Evolutionary conservation across 106 monocot genomes (phyloP).

Genomic region (Platanthera guangdongensis): DNA sequence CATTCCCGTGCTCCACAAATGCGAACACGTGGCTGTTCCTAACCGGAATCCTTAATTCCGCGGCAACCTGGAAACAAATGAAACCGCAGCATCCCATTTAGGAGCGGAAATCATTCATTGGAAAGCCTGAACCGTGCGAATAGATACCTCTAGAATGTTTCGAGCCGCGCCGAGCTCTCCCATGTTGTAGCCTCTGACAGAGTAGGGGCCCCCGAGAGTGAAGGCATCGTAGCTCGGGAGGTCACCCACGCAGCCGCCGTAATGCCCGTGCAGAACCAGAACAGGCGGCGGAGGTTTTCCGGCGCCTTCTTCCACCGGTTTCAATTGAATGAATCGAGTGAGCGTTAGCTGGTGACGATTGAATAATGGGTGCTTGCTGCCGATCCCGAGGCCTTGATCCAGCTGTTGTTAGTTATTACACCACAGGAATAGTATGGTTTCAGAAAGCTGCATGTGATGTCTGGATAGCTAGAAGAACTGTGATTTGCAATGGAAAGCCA

Average conservation of each 20-base stretch:
- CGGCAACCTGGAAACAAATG: slow-evolving; percentile 47
- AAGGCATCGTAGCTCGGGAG: slow-evolving; percentile 95
- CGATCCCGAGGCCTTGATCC: slow-evolving; percentile 92
- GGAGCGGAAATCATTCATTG: background rate
- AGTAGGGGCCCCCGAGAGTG: slow-evolving; percentile 96
- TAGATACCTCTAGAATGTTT: slow-evolving; percentile 78
- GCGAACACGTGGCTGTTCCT: slow-evolving; percentile 61
- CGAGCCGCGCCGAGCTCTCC: slow-evolving; percentile 88
- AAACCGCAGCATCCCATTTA: background rate
- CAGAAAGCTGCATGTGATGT: too few relatives aligned
- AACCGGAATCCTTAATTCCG: slow-evolving; percentile 73
- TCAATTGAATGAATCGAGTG: slow-evolving; percentile 77
- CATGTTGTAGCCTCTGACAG: slow-evolving; percentile 93
- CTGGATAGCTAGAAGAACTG: background rate
- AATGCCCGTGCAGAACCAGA: slow-evolving; percentile 85
- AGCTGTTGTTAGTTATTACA: slow-evolving; percentile 29
- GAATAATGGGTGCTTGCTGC: slow-evolving; percentile 88
- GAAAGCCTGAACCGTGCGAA: background rate
- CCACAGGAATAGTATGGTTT: too few relatives aligned
- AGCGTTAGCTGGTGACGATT: slow-evolving; percentile 86
- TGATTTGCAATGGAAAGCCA: background rate
- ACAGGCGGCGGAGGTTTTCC: slow-evolving; percentile 79
- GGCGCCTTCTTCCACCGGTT: slow-evolving; percentile 69
- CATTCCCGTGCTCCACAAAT: slow-evolving; percentile 92
- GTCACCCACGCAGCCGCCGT: slow-evolving; percentile 96